Percentiles rank a stretch among this genome's conserved stretches.
These are phyloP conservation scores for Stephanocyclus meneghinianus DNA, from an alignment of 352 stramenopile species.

Conservation along the genomic window DNA sequence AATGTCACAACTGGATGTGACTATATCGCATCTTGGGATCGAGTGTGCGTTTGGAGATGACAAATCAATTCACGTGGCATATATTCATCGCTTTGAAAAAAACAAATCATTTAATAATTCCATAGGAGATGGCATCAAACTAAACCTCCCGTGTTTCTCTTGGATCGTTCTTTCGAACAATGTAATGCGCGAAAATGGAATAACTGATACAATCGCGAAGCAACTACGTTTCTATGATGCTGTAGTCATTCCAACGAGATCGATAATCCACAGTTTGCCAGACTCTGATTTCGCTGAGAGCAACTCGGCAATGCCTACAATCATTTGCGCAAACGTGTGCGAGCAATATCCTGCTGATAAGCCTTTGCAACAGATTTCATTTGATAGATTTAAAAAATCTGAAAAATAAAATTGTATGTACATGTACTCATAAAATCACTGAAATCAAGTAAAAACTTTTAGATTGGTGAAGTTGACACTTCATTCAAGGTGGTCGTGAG, in stretches of 20 bases:
- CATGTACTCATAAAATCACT: background rate
- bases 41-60: slow-evolving; percentile 8
- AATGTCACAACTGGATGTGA: slow-evolving; percentile 36
- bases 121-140: background rate
- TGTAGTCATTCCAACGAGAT: slow-evolving; percentile 28
- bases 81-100: slow-evolving; percentile 33
- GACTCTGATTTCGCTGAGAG: background rate
- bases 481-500: background rate
- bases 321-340: slow-evolving; percentile 39
- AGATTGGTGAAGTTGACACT: no score
- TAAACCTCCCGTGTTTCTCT: slow-evolving; percentile 27
- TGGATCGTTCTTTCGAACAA: slow-evolving; percentile 41
- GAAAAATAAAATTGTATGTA: background rate
- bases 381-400: slow-evolving; percentile 23
- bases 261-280: background rate
- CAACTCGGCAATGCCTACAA: slow-evolving; percentile 24
- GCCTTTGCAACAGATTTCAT: slow-evolving; percentile 23
- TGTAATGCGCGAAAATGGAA: slow-evolving; percentile 24
- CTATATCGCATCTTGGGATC: slow-evolving; percentile 9
- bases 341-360: slow-evolving; percentile 20
- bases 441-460: background rate
- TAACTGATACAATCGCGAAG: slow-evolving; percentile 11
- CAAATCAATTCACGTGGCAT: slow-evolving; percentile 26
- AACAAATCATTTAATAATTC: background rate
- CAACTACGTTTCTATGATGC: slow-evolving; percentile 47